Percentiles rank a stretch among this genome's conserved stretches.
phyloP scores from a whole-genome alignment of 1,284 basidiomycete species.

The Naganishia albida region DNA sequence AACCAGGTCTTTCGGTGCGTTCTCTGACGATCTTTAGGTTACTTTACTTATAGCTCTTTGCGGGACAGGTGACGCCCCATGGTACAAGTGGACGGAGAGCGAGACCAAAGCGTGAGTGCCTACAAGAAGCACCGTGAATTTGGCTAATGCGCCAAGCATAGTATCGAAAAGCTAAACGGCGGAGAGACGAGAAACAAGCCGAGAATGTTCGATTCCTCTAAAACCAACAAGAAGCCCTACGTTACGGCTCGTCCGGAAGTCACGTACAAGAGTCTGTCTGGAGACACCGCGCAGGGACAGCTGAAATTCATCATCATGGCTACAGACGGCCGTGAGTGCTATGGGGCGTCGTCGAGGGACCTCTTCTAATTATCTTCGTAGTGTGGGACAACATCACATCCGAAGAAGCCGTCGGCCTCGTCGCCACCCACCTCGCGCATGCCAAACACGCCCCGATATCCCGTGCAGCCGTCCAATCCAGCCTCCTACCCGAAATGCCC shows the following conservation, averaged over 20 bases:
- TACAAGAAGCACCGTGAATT: neutral
- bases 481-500: conserved; percentile 36
- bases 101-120: conserved; percentile 69
- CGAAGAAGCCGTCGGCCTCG: conserved; percentile 89
- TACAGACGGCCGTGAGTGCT: conserved; percentile 70
- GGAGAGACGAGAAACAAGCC: conserved; percentile 39
- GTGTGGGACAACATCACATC: conserved; percentile 93
- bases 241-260: conserved; percentile 88
- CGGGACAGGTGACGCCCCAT: conserved; percentile 62
- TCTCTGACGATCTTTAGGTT: no score
- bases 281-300: conserved; percentile 49
- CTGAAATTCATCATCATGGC: conserved; percentile 80
- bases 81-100: conserved; percentile 74
- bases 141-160: neutral
- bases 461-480: conserved; percentile 34
- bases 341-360: neutral
- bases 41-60: neutral
- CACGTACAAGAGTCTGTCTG: conserved; percentile 69
- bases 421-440: conserved; percentile 77
- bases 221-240: conserved; percentile 86
- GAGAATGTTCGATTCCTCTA: conserved; percentile 61
- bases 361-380: conserved; percentile 25
- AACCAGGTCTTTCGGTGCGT: conserved; percentile 72
- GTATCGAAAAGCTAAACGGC: conserved; percentile 7
- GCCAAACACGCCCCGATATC: conserved; percentile 33